Evolutionary conservation across 305 asterid species (phyloP).

Genomic region (Fraxinus sp.): DNA sequence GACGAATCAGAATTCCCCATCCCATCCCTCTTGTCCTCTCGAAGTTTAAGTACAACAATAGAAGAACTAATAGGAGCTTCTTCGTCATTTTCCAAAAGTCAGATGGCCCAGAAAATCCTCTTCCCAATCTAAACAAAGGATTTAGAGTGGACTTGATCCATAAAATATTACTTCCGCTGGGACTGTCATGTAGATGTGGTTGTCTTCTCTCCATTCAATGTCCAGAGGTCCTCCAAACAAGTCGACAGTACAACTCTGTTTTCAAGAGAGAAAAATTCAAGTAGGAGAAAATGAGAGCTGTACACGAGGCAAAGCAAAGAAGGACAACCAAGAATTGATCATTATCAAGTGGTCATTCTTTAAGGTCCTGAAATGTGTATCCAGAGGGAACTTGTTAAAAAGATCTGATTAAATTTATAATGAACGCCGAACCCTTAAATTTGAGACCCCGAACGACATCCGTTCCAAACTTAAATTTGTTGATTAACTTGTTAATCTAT

Average conservation of each 20-base stretch:
- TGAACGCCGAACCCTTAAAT: not conserved
- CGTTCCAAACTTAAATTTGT: conserved; percentile 38
- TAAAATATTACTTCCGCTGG: conserved; percentile 55
- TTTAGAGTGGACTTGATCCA: conserved; percentile 58
- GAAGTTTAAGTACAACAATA: not conserved
- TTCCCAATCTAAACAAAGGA: not conserved
- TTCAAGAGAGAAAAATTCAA: not conserved
- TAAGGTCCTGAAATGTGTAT: no score
- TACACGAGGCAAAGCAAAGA: not conserved
- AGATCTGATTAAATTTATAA: not conserved
- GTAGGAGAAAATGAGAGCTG: not conserved
- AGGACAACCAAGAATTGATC: not conserved
- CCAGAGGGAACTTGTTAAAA: not conserved
- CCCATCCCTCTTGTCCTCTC: not conserved
- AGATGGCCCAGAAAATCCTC: not conserved
- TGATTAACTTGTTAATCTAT: no score
- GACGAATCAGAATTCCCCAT: no score
- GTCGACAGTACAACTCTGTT: conserved; percentile 76
- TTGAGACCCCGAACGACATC: not conserved
- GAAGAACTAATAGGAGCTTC: not conserved
- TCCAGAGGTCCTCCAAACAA: conserved; percentile 81
- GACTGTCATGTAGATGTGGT: no score
- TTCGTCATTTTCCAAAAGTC: not conserved
- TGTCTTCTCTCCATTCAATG: no score
- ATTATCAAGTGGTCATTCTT: not conserved